Conservation (phyloP, 202 grass and related monocot genomes). For the Dendrocalamus latiflorus region DNA sequence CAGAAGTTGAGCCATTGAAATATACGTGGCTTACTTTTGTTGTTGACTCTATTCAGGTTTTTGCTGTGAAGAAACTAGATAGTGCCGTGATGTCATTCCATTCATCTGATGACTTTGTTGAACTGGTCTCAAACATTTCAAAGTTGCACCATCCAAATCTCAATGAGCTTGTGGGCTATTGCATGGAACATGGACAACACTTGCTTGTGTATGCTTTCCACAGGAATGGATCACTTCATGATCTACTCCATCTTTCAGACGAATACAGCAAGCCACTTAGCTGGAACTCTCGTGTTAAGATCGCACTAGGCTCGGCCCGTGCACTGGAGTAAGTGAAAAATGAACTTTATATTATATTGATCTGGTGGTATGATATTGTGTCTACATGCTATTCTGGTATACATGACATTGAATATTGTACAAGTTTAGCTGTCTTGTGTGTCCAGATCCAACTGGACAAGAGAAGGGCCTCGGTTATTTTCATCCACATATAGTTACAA, state of each 20-base stretch:
- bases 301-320: constrained; percentile 84
- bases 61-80: constrained; percentile 93
- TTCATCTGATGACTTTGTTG: constrained; percentile 78
- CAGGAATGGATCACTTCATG: constrained; percentile 82
- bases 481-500: background rate
- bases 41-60: constrained; percentile 57
- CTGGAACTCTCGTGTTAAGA: constrained; percentile 84
- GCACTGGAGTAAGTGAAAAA: constrained; percentile 79
- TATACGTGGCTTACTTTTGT: constrained; percentile 23
- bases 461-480: background rate
- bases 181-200: constrained; percentile 77
- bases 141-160: constrained; percentile 76
- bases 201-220: constrained; percentile 85
- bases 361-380: constrained; percentile 7
- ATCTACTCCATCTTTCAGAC: constrained; percentile 72
- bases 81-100: constrained; percentile 52
- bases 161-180: constrained; percentile 77
- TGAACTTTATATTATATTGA: background rate
- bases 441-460: background rate
- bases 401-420: background rate
- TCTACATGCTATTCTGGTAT: background rate
- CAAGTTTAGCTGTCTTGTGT: background rate
- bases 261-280: constrained; percentile 77
- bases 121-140: constrained; percentile 67
- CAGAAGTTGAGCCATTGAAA: constrained; percentile 11